phyloP scores from a whole-genome alignment of 495 filamentous ascomycete genomes.

The Pseudomonodictys pantanalensis region DNA sequence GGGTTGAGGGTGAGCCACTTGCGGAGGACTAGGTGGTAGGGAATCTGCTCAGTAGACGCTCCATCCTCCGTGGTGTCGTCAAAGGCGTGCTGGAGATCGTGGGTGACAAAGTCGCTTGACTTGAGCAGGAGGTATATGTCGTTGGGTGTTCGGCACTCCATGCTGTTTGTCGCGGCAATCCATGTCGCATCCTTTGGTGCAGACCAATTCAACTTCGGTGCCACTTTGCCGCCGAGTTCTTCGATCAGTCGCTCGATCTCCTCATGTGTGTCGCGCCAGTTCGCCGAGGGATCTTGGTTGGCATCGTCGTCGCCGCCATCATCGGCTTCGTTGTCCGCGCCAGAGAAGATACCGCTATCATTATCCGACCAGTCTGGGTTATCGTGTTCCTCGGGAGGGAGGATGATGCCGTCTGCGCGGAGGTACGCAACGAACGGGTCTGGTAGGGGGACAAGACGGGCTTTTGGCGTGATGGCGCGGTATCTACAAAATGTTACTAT shows the following conservation, averaged over 20 bases:
- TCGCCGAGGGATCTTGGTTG: conserved; percentile 54
- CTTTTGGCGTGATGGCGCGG: conserved; percentile 76
- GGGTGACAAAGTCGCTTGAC: conserved; percentile 85
- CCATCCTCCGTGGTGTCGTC: conserved; percentile 58
- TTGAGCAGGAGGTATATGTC: conserved; percentile 94
- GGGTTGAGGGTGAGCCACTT: conserved; percentile 85
- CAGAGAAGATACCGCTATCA: conserved; percentile 45
- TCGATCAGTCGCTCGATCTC: conserved; percentile 71
- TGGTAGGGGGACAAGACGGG: conserved; percentile 74
- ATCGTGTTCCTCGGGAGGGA: conserved; percentile 59
- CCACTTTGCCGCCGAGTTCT: conserved; percentile 75
- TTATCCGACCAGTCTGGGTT: conserved; percentile 40
- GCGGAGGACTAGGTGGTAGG: conserved; percentile 72
- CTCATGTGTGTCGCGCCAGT: conserved; percentile 70
- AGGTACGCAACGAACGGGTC: conserved; percentile 78
- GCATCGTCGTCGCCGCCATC: conserved; percentile 50
- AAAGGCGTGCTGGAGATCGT: conserved; percentile 91
- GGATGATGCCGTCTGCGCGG: conserved; percentile 86
- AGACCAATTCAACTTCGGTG: conserved; percentile 96
- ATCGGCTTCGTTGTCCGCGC: conserved; percentile 44
- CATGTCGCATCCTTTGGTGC: conserved; percentile 95
- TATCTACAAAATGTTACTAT: conserved; percentile 52
- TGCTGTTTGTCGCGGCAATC: conserved; percentile 84
- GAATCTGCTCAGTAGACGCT: conserved; percentile 35
- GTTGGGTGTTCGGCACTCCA: conserved; percentile 80